Conservation (phyloP, 305 asterid genomes). For the Rubia occidens region DNA sequence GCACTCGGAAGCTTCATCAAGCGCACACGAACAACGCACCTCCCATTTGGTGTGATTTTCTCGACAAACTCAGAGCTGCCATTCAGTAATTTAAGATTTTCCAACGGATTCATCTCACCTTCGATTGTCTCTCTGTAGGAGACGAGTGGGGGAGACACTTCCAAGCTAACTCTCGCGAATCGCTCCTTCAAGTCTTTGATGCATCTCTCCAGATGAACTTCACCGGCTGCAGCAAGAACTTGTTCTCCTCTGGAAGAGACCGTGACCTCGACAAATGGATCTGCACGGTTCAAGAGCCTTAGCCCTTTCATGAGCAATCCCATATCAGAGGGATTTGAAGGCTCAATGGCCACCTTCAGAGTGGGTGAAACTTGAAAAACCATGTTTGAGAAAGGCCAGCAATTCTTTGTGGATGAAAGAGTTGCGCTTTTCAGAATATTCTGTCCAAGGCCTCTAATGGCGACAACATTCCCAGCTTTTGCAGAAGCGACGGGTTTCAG, state of each 20-base stretch:
- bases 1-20: slow-evolving; percentile 74
- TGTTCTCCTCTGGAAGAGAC: slow-evolving; percentile 88
- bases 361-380: slow-evolving; percentile 90
- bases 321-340: slow-evolving; percentile 91
- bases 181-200: slow-evolving; percentile 80
- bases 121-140: slow-evolving; percentile 84
- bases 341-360: slow-evolving; percentile 89
- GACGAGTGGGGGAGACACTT: slow-evolving; percentile 87
- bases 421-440: slow-evolving; percentile 89
- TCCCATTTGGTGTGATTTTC: slow-evolving; percentile 76
- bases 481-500: slow-evolving; percentile 68
- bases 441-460: slow-evolving; percentile 90
- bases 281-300: slow-evolving; percentile 81
- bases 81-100: slow-evolving; percentile 46
- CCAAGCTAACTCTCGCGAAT: slow-evolving; percentile 74
- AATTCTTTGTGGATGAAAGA: slow-evolving; percentile 62
- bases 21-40: slow-evolving; percentile 77
- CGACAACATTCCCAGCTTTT: slow-evolving; percentile 77
- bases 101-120: slow-evolving; percentile 56
- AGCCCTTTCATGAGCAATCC: slow-evolving; percentile 67
- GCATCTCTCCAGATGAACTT: slow-evolving; percentile 95
- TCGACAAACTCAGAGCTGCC: slow-evolving; percentile 56
- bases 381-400: slow-evolving; percentile 98
- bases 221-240: slow-evolving; percentile 96
- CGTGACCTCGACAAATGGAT: slow-evolving; percentile 86